These are phyloP conservation scores for Blastobotrys serpentis DNA, from an alignment of 1,139 yeast species.

Conservation along the genomic window DNA sequence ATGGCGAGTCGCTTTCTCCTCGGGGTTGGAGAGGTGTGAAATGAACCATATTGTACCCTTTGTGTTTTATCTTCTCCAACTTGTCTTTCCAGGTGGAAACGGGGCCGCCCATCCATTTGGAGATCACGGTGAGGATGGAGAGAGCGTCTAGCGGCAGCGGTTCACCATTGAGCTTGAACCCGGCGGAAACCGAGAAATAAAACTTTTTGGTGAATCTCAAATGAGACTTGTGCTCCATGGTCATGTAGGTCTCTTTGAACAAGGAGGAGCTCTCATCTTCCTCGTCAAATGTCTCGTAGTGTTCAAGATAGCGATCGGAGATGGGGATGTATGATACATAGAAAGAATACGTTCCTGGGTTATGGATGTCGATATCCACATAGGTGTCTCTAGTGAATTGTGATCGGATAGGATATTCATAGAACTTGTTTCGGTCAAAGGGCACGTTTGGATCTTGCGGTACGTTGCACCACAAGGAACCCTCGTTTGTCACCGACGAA, in stretches of 20 bases:
- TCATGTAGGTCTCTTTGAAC: slow-evolving; percentile 19
- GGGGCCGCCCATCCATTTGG: slow-evolving; percentile 85
- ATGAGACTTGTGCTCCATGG: slow-evolving; percentile 14
- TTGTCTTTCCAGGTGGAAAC: slow-evolving; percentile 60
- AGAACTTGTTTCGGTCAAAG: slow-evolving; percentile 59
- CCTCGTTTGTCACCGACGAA: slow-evolving; percentile 66
- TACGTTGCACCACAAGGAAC: slow-evolving; percentile 71
- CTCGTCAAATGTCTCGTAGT: slow-evolving; percentile 10
- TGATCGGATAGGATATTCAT: slow-evolving; percentile 49
- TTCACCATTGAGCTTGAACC: slow-evolving; percentile 54
- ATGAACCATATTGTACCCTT: slow-evolving; percentile 93
- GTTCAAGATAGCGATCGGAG: slow-evolving; percentile 25
- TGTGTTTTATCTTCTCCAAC: slow-evolving; percentile 58
- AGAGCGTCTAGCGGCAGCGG: slow-evolving; percentile 75
- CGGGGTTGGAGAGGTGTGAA: slow-evolving; percentile 90
- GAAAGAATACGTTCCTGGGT: slow-evolving; percentile 78
- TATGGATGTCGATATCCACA: slow-evolving; percentile 58
- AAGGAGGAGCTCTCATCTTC: slow-evolving; percentile 13
- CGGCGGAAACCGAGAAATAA: slow-evolving; percentile 83
- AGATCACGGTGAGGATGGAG: slow-evolving; percentile 79
- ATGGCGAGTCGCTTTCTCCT: slow-evolving; percentile 89
- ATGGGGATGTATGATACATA: slow-evolving; percentile 35
- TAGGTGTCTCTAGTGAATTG: slow-evolving; percentile 48
- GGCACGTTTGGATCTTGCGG: slow-evolving; percentile 47
- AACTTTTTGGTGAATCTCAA: slow-evolving; percentile 48